Evolutionary conservation across 2,329 filamentous ascomycete genomes (phyloP), one percentile per base, ranked within the genome.

Genomic region (Botrytis fabae): DNA sequence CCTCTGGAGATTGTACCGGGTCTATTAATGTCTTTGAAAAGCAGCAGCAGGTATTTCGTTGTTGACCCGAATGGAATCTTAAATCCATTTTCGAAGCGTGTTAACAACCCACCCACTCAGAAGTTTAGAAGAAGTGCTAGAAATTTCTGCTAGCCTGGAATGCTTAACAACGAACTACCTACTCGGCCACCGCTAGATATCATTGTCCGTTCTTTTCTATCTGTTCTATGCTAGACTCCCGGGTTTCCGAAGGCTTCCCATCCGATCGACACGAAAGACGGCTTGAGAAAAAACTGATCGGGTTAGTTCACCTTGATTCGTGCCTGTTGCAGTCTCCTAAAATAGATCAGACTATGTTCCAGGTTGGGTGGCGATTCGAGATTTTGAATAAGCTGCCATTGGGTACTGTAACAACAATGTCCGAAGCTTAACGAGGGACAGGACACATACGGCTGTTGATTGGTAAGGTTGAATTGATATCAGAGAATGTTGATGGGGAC

Each of bases 341-440:
- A 68, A 68, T 68, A 68, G 65, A 68, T 57, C 48, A 28, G 18
- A n/a, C 9, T n/a, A 68, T 57, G 42, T 65, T 65, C 44, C 62
- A 65, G n/a, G 28, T 65, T 65, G 28, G 35, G 64, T 54, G 46
- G 46, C 64, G 46, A 66, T 57, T 32, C 48, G 35, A 42, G 9
- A 25, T 22, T 44, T 35, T 35, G 10, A 57, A 42, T 42, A 16
- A 61, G 59, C 35, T 12, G 32, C 35, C 20, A 44, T 69, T 46
- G 66, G 38, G 46, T 46, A 61, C 14, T 32, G 51, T 28, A 2
- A 38, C 18, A 16, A 35, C 22, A 32, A 46, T 46, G 51, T 70
- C 28, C 54, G 65, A 68, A 51, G 48, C 10, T 51, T 28, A 40
- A 32, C n/a, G 44, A 12, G 22, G 16, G 40, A 63, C 14, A 9